Base-by-base conservation (phyloP, 768 basidiomycete genomes). In the Lactarius quietus region DNA sequence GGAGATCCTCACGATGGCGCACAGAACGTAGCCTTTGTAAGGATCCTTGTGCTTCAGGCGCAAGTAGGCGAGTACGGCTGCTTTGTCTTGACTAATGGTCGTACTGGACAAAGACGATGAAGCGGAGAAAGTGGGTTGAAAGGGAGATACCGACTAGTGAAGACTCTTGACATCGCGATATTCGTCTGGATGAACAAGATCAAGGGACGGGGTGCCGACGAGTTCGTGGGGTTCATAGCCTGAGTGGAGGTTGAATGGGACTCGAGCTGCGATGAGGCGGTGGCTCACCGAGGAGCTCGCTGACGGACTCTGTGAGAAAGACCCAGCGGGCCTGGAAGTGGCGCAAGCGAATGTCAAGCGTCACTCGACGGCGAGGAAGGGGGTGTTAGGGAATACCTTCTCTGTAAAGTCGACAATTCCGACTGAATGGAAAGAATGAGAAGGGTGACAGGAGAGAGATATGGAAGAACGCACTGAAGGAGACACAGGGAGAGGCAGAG, bases 161-260 rank as follows among this genome's bases (percentile, higher is more conserved):
- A 91, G 77, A 65, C 81, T 79, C 71, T 83, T 83, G n/a, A 88
- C 83, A 39, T 84, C 81, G 33, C 81, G 74, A 69, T 86, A 86
- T 73, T 93, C 90, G 59, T 92, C 91, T 2, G 90, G 90, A 73
- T 93, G 91, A 33, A 90, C 89, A 66, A 92, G 86, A 61, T 89
- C 84, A 52, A 92, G 78, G 3, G 87, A 89, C 4, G 89, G 83
- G 38, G 78, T 80, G 3, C 88, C 88, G 61, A 89, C 79, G 66
- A 92, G 80, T 70, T 92, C 90, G 59, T 79, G 78, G 9, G 89
- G 87, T 69, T 92, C 90, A 71, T 81, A 92, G 57, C 90, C 90
- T 92, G 71, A 26, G 28, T 38, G n/a, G 56, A 6, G 20, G 48
- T 28, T 65, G 12, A 51, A 55, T 56, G 20, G 20, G 20, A 45